phyloP scores from a whole-genome alignment of 192 early-diverging fungal species.

The Coemansia sp. region DNA sequence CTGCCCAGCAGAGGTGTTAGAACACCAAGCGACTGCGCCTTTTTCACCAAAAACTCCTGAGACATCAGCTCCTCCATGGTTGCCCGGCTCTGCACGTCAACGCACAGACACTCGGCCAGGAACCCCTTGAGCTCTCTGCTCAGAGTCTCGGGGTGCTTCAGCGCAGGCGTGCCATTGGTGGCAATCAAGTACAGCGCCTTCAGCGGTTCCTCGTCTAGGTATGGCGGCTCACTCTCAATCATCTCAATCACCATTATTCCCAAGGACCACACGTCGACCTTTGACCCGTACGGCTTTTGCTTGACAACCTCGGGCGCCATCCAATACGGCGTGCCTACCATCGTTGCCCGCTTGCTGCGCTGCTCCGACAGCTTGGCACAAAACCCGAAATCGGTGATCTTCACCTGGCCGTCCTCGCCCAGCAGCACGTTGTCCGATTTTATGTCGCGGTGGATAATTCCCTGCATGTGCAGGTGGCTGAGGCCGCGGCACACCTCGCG shows the following conservation, averaged over 20 bases:
- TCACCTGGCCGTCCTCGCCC: constrained; percentile 75
- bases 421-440: constrained; percentile 87
- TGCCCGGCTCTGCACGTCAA: constrained; percentile 80
- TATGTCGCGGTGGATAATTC: constrained; percentile 89
- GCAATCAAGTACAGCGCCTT: constrained; percentile 95
- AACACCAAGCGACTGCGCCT: constrained; percentile 28
- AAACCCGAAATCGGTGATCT: constrained; percentile 93
- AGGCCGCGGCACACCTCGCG: constrained; percentile 78
- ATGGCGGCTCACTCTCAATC: constrained; percentile 95
- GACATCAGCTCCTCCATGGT: constrained; percentile 71
- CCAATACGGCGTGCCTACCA: constrained; percentile 90
- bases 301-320: constrained; percentile 84
- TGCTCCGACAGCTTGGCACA: constrained; percentile 85
- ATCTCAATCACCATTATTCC: constrained; percentile 98
- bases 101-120: constrained; percentile 79
- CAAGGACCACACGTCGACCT: constrained; percentile 87
- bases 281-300: constrained; percentile 72
- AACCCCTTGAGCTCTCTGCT: constrained; percentile 79
- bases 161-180: constrained; percentile 89
- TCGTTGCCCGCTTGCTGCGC: constrained; percentile 78
- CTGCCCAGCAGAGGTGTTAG: constrained; percentile 31
- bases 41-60: constrained; percentile 57
- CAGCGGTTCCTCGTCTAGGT: constrained; percentile 90
- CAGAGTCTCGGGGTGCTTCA: constrained; percentile 80
- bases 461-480: constrained; percentile 71